These are phyloP conservation scores for Talaromyces proteolyticus DNA, from an alignment of 495 filamentous ascomycete species.

Conservation along the genomic window DNA sequence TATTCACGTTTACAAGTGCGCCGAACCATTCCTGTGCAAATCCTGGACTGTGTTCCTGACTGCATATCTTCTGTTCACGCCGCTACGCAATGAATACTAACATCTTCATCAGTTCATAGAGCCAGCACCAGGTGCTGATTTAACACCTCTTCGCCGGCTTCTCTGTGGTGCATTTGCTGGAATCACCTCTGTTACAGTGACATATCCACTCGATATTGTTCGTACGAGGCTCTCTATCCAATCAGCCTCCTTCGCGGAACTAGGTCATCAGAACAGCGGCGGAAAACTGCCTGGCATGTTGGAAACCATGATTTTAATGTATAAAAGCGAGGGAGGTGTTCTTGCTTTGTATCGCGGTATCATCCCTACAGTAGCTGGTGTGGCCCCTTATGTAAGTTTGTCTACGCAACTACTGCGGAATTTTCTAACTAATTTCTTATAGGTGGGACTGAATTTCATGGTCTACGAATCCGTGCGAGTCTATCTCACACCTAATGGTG, in stretches of 20 bases:
- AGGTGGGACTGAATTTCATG: slow-evolving; percentile 98
- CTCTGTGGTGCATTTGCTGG: slow-evolving; percentile 85
- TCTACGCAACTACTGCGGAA: neutral
- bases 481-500: slow-evolving; percentile 80
- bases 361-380: slow-evolving; percentile 86
- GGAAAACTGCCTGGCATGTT: slow-evolving; percentile 88
- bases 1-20: too few species aligned
- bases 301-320: slow-evolving; percentile 74
- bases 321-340: slow-evolving; percentile 83
- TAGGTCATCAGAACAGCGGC: slow-evolving; percentile 40
- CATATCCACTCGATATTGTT: slow-evolving; percentile 90
- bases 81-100: neutral
- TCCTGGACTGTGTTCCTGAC: too few species aligned
- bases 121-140: slow-evolving; percentile 56
- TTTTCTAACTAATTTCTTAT: slow-evolving; percentile 15
- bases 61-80: too few species aligned
- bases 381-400: slow-evolving; percentile 81
- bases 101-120: slow-evolving; percentile 60
- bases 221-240: slow-evolving; percentile 94
- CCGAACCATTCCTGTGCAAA: too few species aligned
- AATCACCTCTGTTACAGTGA: slow-evolving; percentile 82
- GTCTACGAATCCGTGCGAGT: slow-evolving; percentile 84
- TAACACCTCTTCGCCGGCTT: slow-evolving; percentile 64
- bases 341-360: slow-evolving; percentile 86
- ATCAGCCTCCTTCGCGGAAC: slow-evolving; percentile 83